Base-by-base conservation (phyloP, 163 green algal genomes). In the Chlorella variabilis region DNA sequence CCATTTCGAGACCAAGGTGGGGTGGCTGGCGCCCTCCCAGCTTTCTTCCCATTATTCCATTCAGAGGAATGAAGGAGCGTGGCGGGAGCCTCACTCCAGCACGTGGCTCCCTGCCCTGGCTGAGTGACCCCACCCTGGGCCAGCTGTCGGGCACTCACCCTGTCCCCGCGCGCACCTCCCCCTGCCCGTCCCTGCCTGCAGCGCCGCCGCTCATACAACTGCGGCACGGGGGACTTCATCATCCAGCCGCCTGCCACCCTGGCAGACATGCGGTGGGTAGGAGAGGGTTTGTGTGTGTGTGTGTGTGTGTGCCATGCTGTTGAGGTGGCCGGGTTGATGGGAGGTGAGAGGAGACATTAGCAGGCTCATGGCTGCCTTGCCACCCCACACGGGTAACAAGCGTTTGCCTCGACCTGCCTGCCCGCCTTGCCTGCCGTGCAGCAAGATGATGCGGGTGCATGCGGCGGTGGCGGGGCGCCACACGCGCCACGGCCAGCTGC, bases 1-100 rank as follows among this genome's bases (percentile, higher is more conserved):
- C 71, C 85, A 90, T 31, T 79, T 83, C 17, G 85, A 90, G 62
- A 90, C 85, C n/a, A 90, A 90, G 84, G 73, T 31, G 56, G 25
- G 67, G 36, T 34, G 21, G 20, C 51, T n/a, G 51, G 9, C 21
- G 51, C 20, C 51, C 51, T 54, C 15, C 9, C 51, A 8, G 20
- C 18, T n/a, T n/a, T 5, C 51, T n/a, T 62, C 51, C 42, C 42
- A 8, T 13, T 51, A 20, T 8, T 13, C 42, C 9, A 13, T 51
- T 8, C 9, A 51, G 42, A 8, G 9, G 42, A 8, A 51, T 51
- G 31, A 17, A 17, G 18, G 33, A n/a, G 27, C 58, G 20, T 41
- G 59, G n/a, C n/a, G n/a, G n/a, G n/a, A n/a, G 45, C 45, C 45
- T 54, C 11, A 11, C 45, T 11, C 45, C 45, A 54, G 11, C 45